Conservation (phyloP, 2,329 filamentous ascomycete genomes). For the Cladophialophora chaetospira region DNA sequence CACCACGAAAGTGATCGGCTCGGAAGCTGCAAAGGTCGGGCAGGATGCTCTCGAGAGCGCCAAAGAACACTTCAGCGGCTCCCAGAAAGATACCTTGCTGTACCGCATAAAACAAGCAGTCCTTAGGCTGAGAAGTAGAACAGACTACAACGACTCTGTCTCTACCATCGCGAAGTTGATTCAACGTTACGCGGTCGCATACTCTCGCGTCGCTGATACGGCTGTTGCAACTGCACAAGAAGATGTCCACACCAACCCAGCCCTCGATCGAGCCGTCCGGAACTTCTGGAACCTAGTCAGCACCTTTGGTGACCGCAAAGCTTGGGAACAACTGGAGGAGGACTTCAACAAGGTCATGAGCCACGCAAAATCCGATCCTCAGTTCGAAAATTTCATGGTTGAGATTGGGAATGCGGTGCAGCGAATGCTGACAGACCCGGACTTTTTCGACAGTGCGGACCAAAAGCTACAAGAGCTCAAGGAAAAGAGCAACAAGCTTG, state of each 20-base stretch:
- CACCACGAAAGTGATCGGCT: conserved; percentile 47
- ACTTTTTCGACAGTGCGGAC: conserved; percentile 77
- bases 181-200: conserved; percentile 74
- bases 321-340: conserved; percentile 75
- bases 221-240: conserved; percentile 67
- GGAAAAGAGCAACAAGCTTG: conserved; percentile 59
- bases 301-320: conserved; percentile 71
- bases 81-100: conserved; percentile 72
- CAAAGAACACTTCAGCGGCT: conserved; percentile 70
- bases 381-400: conserved; percentile 76
- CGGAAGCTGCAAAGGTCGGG: conserved; percentile 43
- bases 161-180: conserved; percentile 75
- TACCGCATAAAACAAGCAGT: conserved; percentile 77
- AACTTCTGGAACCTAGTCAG: conserved; percentile 81
- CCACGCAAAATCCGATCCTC: conserved; percentile 74
- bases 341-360: conserved; percentile 70
- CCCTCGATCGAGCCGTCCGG: conserved; percentile 71
- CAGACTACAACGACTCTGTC: conserved; percentile 84
- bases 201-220: conserved; percentile 72
- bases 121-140: conserved; percentile 69
- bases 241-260: conserved; percentile 72
- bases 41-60: conserved; percentile 68
- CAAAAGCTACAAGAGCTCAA: conserved; percentile 64
- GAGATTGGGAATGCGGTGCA: conserved; percentile 75
- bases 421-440: conserved; percentile 79